Percentiles rank a stretch among this genome's conserved stretches.
Evolutionary conservation across 2,329 filamentous ascomycete genomes (phyloP).

Genomic region (Curvularia sp.): DNA sequence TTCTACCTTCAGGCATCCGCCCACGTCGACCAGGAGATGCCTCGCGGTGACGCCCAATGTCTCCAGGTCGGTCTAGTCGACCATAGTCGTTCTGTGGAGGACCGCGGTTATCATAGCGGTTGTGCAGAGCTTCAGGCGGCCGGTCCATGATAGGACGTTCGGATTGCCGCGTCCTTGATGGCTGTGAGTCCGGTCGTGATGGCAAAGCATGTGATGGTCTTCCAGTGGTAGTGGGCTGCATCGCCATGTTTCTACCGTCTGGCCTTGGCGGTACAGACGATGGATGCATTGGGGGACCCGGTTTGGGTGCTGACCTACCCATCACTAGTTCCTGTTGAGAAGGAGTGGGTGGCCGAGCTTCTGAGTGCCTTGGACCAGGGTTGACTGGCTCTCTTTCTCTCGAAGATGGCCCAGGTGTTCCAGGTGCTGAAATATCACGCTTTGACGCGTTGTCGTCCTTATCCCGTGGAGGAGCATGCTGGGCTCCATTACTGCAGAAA

Average conservation of each 20-base stretch:
- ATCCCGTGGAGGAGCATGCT: conserved; percentile 29
- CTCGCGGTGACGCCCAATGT: conserved; percentile 49
- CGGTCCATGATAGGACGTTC: conserved; percentile 46
- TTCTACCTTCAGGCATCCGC: conserved; percentile 43
- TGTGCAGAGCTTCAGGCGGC: conserved; percentile 31
- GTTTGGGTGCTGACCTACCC: conserved; percentile 15
- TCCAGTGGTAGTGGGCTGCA: conserved; percentile 33
- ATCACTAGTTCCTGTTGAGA: conserved; percentile 25
- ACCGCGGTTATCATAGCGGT: conserved; percentile 46
- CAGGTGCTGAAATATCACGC: conserved; percentile 21
- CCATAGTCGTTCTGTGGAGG: conserved; percentile 50
- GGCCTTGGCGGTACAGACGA: conserved; percentile 39
- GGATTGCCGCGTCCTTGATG: conserved; percentile 50
- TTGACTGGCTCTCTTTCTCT: conserved; percentile 32
- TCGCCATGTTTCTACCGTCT: conserved; percentile 41
- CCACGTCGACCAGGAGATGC: conserved; percentile 50
- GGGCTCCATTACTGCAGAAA: conserved; percentile 40
- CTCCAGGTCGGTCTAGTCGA: conserved; percentile 53
- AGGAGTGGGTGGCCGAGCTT: conserved; percentile 20
- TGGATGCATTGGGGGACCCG: conserved; percentile 25
- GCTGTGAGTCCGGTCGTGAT: conserved; percentile 65
- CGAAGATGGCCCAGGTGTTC: conserved; percentile 16
- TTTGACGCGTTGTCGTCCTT: conserved; percentile 24
- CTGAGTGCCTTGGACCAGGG: conserved; percentile 18
- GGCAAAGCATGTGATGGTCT: conserved; percentile 57